phyloP scores from a whole-genome alignment of 2,329 filamentous ascomycete genomes.

The Fusarium xylarioides region DNA sequence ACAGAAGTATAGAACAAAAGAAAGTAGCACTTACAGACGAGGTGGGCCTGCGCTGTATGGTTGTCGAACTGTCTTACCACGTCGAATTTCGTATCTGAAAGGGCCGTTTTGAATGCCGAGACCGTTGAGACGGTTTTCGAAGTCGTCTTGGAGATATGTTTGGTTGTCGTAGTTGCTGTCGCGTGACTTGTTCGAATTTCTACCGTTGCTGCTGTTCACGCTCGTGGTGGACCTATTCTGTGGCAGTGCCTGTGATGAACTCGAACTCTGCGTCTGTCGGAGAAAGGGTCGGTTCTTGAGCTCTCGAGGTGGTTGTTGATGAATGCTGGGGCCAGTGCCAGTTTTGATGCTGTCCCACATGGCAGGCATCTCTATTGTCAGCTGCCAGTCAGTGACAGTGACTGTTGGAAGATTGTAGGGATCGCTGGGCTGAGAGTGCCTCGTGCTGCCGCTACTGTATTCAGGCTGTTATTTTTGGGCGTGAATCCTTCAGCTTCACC shows the following conservation, averaged over 20 bases:
- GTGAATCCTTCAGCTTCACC: conserved; percentile 16
- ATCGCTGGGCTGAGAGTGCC: conserved; percentile 9
- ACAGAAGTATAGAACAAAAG: not conserved
- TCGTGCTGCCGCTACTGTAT: conserved; percentile 24
- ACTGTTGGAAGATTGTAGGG: conserved; percentile 12
- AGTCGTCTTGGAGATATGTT: conserved; percentile 35
- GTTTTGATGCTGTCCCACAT: conserved; percentile 43
- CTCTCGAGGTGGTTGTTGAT: conserved; percentile 38
- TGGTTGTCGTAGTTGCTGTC: conserved; percentile 21
- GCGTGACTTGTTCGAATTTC: conserved; percentile 24
- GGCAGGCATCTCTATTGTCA: conserved; percentile 36
- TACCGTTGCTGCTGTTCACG: conserved; percentile 21
- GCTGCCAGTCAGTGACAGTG: conserved; percentile 7
- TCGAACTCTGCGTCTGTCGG: conserved; percentile 26
- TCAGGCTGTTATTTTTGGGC: conserved; percentile 36
- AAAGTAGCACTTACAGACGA: conserved; percentile 44
- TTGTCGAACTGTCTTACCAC: conserved; percentile 47
- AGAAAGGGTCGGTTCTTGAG: conserved; percentile 43
- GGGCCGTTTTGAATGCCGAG: conserved; percentile 43
- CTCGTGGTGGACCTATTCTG: conserved; percentile 25
- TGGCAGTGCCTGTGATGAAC: conserved; percentile 15
- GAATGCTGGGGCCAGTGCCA: conserved; percentile 31
- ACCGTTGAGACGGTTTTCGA: conserved; percentile 43
- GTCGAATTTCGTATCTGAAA: conserved; percentile 44
- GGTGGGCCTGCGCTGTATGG: conserved; percentile 26